Evolutionary conservation across 2,329 filamentous ascomycete genomes (phyloP).

Genomic region (Pyrenochaeta sp.): DNA sequence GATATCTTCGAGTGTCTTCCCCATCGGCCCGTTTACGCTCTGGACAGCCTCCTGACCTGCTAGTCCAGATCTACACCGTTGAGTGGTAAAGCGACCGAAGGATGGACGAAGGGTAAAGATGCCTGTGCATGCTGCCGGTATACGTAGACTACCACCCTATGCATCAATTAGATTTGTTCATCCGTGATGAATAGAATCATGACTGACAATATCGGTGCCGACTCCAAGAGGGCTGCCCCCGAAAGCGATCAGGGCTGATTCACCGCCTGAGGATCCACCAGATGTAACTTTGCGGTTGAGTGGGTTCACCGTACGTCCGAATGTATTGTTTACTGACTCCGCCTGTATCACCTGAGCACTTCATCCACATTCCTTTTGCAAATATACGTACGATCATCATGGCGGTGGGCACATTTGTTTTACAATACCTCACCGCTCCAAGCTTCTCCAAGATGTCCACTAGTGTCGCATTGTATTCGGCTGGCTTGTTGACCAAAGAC

Average conservation of each 20-base stretch:
- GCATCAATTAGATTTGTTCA: conserved; percentile 8
- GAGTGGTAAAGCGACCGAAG: conserved; percentile 67
- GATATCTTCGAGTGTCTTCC: conserved; percentile 63
- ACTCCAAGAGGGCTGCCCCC: conserved; percentile 68
- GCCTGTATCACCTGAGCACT: conserved; percentile 44
- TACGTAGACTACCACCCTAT: conserved; percentile 62
- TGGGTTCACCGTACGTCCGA: conserved; percentile 70
- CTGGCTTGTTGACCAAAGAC: conserved; percentile 67
- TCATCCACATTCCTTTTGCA: neutral
- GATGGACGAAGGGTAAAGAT: conserved; percentile 67
- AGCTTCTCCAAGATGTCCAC: conserved; percentile 66
- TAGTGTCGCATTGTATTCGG: conserved; percentile 63
- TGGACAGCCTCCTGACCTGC: conserved; percentile 71
- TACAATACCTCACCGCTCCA: conserved; percentile 73
- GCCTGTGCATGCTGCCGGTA: conserved; percentile 65
- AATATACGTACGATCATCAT: conserved; percentile 66
- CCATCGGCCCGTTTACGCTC: conserved; percentile 71
- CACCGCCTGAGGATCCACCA: conserved; percentile 73
- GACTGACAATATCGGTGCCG: conserved; percentile 67
- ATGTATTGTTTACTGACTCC: conserved; percentile 71
- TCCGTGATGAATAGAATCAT: neutral
- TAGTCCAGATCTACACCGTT: conserved; percentile 63
- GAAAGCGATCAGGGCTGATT: conserved; percentile 69
- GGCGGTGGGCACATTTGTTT: conserved; percentile 74
- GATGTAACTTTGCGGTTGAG: conserved; percentile 66